A percentile compares a stretch with the other conserved stretches of the same genome.
phyloP scores from a whole-genome alignment of 352 stramenopile genomes.

The Globisporangium orthogonon region DNA sequence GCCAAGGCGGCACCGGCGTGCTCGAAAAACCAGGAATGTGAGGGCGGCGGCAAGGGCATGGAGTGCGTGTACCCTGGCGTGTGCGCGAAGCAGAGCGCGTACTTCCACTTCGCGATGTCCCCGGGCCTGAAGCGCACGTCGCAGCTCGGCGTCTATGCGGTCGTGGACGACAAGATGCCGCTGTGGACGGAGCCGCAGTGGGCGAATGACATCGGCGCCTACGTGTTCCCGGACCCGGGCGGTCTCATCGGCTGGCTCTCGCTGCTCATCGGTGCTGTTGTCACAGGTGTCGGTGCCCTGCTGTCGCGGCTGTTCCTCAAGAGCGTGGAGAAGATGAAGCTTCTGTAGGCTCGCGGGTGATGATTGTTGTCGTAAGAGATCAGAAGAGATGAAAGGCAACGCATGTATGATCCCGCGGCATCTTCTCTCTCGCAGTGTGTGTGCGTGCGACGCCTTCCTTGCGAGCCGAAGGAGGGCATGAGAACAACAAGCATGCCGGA shows the following conservation, averaged over 20 bases:
- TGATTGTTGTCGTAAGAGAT: not conserved
- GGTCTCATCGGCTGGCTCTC: slow-evolving; percentile 67
- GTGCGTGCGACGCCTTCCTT: too few species aligned
- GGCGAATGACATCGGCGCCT: slow-evolving; percentile 58
- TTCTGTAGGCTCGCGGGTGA: slow-evolving; percentile 37
- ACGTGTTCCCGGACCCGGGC: slow-evolving; percentile 77
- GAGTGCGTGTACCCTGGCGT: slow-evolving; percentile 80
- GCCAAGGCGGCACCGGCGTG: slow-evolving; percentile 30
- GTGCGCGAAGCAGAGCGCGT: slow-evolving; percentile 45
- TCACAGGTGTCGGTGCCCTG: slow-evolving; percentile 33
- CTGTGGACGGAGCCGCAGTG: slow-evolving; percentile 75
- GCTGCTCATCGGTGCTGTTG: slow-evolving; percentile 37
- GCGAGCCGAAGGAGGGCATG: too few species aligned
- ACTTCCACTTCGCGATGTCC: slow-evolving; percentile 76
- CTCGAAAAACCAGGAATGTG: slow-evolving; percentile 48
- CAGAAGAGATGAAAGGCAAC: not conserved
- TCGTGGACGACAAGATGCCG: slow-evolving; percentile 62
- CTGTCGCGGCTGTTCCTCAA: slow-evolving; percentile 43
- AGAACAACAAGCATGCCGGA: too few species aligned
- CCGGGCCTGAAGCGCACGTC: slow-evolving; percentile 52
- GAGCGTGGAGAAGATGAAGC: slow-evolving; percentile 79
- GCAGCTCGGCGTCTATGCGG: slow-evolving; percentile 38
- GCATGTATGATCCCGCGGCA: not conserved
- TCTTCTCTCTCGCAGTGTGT: not conserved
- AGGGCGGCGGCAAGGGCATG: slow-evolving; percentile 33